Evolutionary conservation across 352 stramenopile species (phyloP), one percentile per base, ranked within the genome.

Genomic region (Pythium grandisporangium): DNA sequence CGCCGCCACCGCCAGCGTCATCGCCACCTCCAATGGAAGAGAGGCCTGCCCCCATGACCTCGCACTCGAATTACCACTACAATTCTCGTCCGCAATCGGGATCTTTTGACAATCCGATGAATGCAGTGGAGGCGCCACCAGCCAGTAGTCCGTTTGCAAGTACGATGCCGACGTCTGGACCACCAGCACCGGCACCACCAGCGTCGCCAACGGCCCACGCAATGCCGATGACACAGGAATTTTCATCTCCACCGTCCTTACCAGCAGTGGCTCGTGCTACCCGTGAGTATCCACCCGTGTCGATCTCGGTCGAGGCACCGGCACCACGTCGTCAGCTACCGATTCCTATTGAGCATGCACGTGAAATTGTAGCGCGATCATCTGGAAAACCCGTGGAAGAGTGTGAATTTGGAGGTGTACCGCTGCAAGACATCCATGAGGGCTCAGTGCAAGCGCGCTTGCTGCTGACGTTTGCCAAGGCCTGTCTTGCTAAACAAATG

Each of bases 401-500:
- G 38, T 86, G 70, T 30, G 50, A 81, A 49, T 90, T 90, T 53
- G 76, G 61, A 23, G 76, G 76, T 6, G 46, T 70, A 6, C 66
- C 64, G 2, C 46, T 90, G 10, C 46, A 69, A 5, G 36, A 70
- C 24, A 90, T 90, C 36, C 61, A 66, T 20, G 69, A 85, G 51
- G 76, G 71, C 33, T 72, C 70, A 2, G 59, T 84, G 5, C 73
- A 90, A 42, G 70, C 73, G 10, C 73, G 76, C 34, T 48, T 90
- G 4, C 57, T 90, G 51, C 53, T 66, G 29, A 80, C 80, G 35
- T 90, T 84, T 45, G 76, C 76, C 2, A 83, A 83, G 47, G 70
- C 76, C 10, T 90, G 76, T 46, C 43, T 90, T 19, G 76, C 73
- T 16, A 84, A 76, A 49, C 63, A 84, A 17, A 55, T 61, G 52